Percentiles rank a stretch among this genome's conserved stretches.
These are phyloP conservation scores for Ogataea siamensis DNA, from an alignment of 805 yeast genomes.

Conservation along the genomic window DNA sequence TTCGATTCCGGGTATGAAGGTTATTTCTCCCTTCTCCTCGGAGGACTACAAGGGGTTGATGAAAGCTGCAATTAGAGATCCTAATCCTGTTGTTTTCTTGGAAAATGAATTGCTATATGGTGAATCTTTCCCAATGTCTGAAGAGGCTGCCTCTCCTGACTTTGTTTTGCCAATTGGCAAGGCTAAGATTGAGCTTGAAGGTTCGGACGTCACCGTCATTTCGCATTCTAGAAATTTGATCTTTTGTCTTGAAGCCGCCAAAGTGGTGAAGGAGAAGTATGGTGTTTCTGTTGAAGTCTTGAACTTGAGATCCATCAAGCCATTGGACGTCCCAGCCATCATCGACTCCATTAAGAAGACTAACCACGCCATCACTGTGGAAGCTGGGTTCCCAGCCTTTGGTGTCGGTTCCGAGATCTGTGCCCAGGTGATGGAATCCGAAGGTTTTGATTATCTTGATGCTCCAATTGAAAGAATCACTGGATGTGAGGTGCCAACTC, in stretches of 20 bases:
- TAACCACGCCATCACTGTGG: conserved; percentile 92
- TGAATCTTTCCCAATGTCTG: conserved; percentile 84
- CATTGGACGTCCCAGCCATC: conserved; percentile 86
- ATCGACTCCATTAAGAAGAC: conserved; percentile 92
- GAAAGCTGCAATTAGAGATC: conserved; percentile 97
- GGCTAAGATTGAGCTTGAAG: conserved; percentile 93
- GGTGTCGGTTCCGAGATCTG: conserved; percentile 98
- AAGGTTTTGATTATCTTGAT: conserved; percentile 96
- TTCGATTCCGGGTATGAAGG: conserved; percentile 96
- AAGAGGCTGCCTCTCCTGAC: conserved; percentile 86
- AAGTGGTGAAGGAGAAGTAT: conserved; percentile 74
- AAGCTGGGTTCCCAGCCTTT: conserved; percentile 96
- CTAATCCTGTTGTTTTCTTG: conserved; percentile 93
- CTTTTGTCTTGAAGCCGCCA: conserved; percentile 88
- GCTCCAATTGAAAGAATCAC: conserved; percentile 98
- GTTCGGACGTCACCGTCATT: conserved; percentile 85
- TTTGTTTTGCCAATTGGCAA: conserved; percentile 90
- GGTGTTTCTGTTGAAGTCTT: conserved; percentile 91
- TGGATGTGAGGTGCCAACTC: conserved; percentile 99
- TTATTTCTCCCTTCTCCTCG: conserved; percentile 89
- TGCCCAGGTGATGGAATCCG: conserved; percentile 97
- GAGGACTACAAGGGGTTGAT: conserved; percentile 95
- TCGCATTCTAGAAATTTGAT: conserved; percentile 90
- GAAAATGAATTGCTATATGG: conserved; percentile 96
- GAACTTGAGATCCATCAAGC: conserved; percentile 96